phyloP scores from a whole-genome alignment of 306 rosid genomes.

The Canavalia ensiformis region DNA sequence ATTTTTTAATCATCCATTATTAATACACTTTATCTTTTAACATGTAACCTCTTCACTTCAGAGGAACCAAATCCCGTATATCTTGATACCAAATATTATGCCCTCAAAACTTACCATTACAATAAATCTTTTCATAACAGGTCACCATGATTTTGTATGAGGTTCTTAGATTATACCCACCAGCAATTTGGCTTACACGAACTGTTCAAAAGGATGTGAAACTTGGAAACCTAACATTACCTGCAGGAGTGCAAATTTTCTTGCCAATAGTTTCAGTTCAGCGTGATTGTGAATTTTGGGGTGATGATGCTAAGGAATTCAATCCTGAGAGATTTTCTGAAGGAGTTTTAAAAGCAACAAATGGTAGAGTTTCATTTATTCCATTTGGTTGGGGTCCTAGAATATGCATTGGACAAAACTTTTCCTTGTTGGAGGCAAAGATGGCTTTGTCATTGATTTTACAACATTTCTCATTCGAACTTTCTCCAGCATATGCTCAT shows the following conservation, averaged over 20 bases:
- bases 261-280: constrained; percentile 45
- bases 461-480: constrained; percentile 57
- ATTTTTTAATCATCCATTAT: too few species aligned
- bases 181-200: neutral
- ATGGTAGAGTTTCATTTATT: constrained; percentile 26
- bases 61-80: too few species aligned
- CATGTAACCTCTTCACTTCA: too few species aligned
- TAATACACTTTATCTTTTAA: too few species aligned
- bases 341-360: constrained; percentile 55
- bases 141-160: constrained; percentile 65
- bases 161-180: constrained; percentile 74
- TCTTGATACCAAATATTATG: neutral
- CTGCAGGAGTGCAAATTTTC: neutral
- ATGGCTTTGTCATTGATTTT: constrained; percentile 59
- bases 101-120: neutral
- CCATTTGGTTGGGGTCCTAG: constrained; percentile 59
- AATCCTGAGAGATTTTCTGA: constrained; percentile 61
- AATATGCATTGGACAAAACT: constrained; percentile 59
- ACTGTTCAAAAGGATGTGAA: constrained; percentile 16
- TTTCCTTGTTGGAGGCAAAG: constrained; percentile 57
- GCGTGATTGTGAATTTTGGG: constrained; percentile 51
- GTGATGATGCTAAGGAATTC: constrained; percentile 54
- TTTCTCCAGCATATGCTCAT: constrained; percentile 61
- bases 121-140: neutral
- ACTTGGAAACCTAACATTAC: constrained; percentile 52